Percentiles rank a stretch among this genome's conserved stretches.
These are phyloP conservation scores for Starmerella bombicola DNA, from an alignment of 805 yeast species.

Conservation along the genomic window DNA sequence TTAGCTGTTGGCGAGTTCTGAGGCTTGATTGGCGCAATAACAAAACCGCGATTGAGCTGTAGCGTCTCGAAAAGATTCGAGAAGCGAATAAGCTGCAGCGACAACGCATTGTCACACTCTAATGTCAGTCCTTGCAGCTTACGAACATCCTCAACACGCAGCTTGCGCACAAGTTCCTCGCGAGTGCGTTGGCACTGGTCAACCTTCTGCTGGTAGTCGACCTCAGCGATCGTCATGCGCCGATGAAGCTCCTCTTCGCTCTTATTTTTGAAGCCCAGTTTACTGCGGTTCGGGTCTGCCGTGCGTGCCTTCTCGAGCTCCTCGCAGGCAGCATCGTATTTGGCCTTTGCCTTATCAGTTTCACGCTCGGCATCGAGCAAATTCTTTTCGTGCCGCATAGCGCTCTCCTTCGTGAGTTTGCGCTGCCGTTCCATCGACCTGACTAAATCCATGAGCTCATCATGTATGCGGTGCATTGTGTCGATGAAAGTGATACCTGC, in stretches of 20 bases:
- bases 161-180: conserved; percentile 54
- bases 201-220: conserved; percentile 71
- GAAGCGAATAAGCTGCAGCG: conserved; percentile 77
- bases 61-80: conserved; percentile 78
- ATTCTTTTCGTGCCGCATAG: conserved; percentile 68
- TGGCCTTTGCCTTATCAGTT: conserved; percentile 78
- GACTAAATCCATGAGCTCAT: conserved; percentile 63
- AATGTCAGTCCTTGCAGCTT: conserved; percentile 64
- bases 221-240: conserved; percentile 74
- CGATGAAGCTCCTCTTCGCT: conserved; percentile 77
- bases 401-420: conserved; percentile 69
- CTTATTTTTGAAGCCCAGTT: conserved; percentile 71
- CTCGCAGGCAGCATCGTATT: conserved; percentile 66
- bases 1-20: conserved; percentile 31
- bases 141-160: conserved; percentile 65
- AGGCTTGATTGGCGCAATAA: conserved; percentile 59
- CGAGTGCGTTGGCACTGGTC: conserved; percentile 58
- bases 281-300: conserved; percentile 74
- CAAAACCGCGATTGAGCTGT: conserved; percentile 71
- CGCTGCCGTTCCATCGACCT: conserved; percentile 59
- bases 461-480: conserved; percentile 73
- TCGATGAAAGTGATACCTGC: conserved; percentile 68
- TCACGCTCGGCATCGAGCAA: conserved; percentile 66
- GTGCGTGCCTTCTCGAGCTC: conserved; percentile 74
- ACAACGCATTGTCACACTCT: conserved; percentile 81